These are phyloP conservation scores for Russula olivacea DNA, from an alignment of 768 basidiomycete genomes.

Conservation along the genomic window DNA sequence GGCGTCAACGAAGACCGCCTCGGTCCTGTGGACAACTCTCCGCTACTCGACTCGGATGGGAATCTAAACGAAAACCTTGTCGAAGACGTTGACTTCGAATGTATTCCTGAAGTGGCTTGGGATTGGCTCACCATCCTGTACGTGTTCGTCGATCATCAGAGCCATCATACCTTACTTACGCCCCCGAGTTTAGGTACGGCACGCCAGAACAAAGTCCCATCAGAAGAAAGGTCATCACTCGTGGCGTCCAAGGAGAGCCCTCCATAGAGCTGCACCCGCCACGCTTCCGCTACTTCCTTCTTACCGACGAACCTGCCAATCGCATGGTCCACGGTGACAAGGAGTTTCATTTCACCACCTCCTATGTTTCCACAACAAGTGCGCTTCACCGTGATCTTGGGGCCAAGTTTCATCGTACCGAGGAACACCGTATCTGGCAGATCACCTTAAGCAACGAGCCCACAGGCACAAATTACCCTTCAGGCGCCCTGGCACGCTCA, in stretches of 20 bases:
- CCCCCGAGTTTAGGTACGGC: slow-evolving; percentile 59
- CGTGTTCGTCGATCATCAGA: slow-evolving; percentile 29
- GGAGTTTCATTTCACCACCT: slow-evolving; percentile 40
- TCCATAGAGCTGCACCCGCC: slow-evolving; percentile 71
- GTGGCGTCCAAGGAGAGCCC: slow-evolving; percentile 46
- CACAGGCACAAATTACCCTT: slow-evolving; percentile 21
- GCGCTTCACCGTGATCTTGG: slow-evolving; percentile 31
- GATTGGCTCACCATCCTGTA: slow-evolving; percentile 61
- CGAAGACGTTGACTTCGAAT: slow-evolving; percentile 69
- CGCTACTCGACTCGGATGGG: slow-evolving; percentile 52
- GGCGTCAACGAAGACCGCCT: slow-evolving; percentile 54
- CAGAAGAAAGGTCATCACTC: slow-evolving; percentile 59
- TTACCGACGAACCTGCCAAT: slow-evolving; percentile 31
- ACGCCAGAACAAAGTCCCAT: slow-evolving; percentile 44
- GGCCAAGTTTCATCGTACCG: slow-evolving; percentile 23
- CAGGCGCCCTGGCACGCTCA: slow-evolving; percentile 21
- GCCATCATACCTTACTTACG: slow-evolving; percentile 2
- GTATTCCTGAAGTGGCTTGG: slow-evolving; percentile 72
- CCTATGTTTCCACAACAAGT: slow-evolving; percentile 46
- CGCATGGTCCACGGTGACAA: slow-evolving; percentile 30
- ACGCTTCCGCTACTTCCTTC: slow-evolving; percentile 48
- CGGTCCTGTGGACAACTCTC: slow-evolving; percentile 70
- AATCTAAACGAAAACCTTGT: slow-evolving; percentile 40
- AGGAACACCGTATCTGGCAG: slow-evolving; percentile 58
- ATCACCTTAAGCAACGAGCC: slow-evolving; percentile 33